Conservation (phyloP, 1,139 yeast species). For the Kodamaea derodonti region DNA sequence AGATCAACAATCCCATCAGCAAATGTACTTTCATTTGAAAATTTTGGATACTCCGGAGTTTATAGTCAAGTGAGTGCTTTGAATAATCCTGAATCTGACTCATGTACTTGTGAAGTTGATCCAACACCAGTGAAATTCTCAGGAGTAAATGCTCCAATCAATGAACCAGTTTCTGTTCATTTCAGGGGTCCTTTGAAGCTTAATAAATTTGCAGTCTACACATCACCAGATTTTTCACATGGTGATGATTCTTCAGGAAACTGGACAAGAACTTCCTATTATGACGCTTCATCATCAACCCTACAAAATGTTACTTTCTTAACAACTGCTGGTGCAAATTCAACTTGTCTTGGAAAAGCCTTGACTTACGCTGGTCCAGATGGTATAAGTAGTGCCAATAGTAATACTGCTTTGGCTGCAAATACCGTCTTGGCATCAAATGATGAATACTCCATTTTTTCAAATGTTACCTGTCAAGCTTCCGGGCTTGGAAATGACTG, state of each 20-base stretch:
- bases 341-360: slow-evolving; percentile 82
- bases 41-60: slow-evolving; percentile 73
- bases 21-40: slow-evolving; percentile 16
- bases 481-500: slow-evolving; percentile 56
- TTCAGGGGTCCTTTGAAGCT: slow-evolving; percentile 89
- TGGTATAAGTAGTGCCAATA: slow-evolving; percentile 63
- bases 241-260: slow-evolving; percentile 41
- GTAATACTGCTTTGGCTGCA: slow-evolving; percentile 59
- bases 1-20: slow-evolving; percentile 6
- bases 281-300: slow-evolving; percentile 43
- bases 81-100: slow-evolving; percentile 43
- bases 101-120: slow-evolving; percentile 59
- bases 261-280: slow-evolving; percentile 79
- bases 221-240: slow-evolving; percentile 16
- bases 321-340: slow-evolving; percentile 76
- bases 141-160: slow-evolving; percentile 77
- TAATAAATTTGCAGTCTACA: slow-evolving; percentile 64
- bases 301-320: slow-evolving; percentile 74
- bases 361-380: slow-evolving; percentile 74
- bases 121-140: slow-evolving; percentile 52
- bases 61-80: slow-evolving; percentile 69
- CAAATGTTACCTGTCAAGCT: slow-evolving; percentile 58
- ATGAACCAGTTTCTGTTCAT: slow-evolving; percentile 88
- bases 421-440: slow-evolving; percentile 61
- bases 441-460: slow-evolving; percentile 73